Evolutionary conservation across 192 early-diverging fungal genomes (phyloP).

Genomic region (Borealophlyctis nickersoniae): DNA sequence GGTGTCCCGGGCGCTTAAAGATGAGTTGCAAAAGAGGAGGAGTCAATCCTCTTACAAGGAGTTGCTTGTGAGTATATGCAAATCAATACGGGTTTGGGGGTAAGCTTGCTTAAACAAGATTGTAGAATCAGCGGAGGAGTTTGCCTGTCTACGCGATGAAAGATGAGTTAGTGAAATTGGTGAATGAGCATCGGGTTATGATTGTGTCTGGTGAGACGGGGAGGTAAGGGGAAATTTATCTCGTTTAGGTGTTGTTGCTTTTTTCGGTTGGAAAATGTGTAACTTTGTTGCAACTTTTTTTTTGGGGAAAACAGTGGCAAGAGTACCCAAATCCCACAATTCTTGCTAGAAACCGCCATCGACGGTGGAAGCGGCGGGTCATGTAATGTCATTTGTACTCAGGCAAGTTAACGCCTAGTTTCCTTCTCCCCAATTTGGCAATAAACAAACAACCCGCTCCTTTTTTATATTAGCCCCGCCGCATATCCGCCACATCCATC

Average conservation of each 20-base stretch:
- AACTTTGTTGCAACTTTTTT: too few relatives aligned
- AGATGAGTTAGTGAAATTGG: constrained; percentile 47
- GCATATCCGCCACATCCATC: constrained; percentile 80
- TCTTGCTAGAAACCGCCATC: constrained; percentile 62
- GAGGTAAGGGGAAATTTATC: too few relatives aligned
- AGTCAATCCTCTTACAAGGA: constrained; percentile 29
- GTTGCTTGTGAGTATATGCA: not conserved
- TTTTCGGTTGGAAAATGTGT: too few relatives aligned
- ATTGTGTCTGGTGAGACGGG: constrained; percentile 81
- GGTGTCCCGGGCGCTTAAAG: constrained; percentile 27
- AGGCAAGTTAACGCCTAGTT: too few relatives aligned
- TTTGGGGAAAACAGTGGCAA: constrained; percentile 19
- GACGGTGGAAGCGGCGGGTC: too few relatives aligned
- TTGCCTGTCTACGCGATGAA: constrained; percentile 60
- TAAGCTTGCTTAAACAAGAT: not conserved
- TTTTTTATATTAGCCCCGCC: too few relatives aligned
- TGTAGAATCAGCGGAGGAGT: constrained; percentile 25
- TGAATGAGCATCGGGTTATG: constrained; percentile 57
- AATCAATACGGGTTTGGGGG: not conserved
- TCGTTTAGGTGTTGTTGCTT: too few relatives aligned
- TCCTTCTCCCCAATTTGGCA: too few relatives aligned
- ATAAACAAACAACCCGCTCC: too few relatives aligned
- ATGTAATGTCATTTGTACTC: constrained; percentile 53
- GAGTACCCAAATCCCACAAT: constrained; percentile 80
- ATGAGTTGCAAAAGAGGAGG: constrained; percentile 35